A percentile compares a stretch with the other conserved stretches of the same genome.
These are phyloP conservation scores for Lactarius deliciosus DNA, from an alignment of 768 basidiomycete genomes.

Conservation along the genomic window DNA sequence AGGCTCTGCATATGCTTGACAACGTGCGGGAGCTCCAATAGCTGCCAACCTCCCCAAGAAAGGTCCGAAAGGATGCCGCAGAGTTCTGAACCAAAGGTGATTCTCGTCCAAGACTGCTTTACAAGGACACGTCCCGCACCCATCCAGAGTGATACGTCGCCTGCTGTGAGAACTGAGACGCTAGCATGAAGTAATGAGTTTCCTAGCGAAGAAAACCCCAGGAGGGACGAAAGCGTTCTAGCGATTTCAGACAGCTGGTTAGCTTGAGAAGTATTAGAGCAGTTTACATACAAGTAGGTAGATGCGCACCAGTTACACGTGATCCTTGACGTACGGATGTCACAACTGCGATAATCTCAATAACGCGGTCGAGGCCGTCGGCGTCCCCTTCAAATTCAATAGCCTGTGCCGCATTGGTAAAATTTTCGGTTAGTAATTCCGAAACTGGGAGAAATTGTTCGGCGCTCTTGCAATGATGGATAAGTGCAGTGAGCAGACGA, in stretches of 20 bases:
- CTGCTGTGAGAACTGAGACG: constrained; percentile 41
- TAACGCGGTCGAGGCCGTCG: constrained; percentile 49
- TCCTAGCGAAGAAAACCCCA: constrained; percentile 34
- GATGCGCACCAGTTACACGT: constrained; percentile 55
- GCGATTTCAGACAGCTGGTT: constrained; percentile 41
- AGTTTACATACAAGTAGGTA: not conserved
- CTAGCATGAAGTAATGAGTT: constrained; percentile 38
- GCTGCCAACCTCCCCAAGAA: constrained; percentile 77
- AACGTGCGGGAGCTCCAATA: constrained; percentile 60
- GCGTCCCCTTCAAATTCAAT: constrained; percentile 25
- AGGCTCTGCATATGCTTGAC: constrained; percentile 50
- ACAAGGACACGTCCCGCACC: constrained; percentile 54
- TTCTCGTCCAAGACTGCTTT: constrained; percentile 45
- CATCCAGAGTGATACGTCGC: constrained; percentile 44
- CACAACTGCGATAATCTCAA: constrained; percentile 57
- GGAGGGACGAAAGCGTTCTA: constrained; percentile 35
- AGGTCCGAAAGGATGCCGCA: constrained; percentile 62
- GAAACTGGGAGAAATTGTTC: constrained; percentile 61
- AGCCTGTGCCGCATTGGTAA: constrained; percentile 31
- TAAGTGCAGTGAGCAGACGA: constrained; percentile 72
- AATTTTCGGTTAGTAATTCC: constrained; percentile 50
- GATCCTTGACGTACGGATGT: constrained; percentile 71
- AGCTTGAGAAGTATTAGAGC: constrained; percentile 32
- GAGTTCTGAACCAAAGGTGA: constrained; percentile 51
- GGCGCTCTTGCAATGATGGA: constrained; percentile 76